Evolutionary conservation across 2,329 filamentous ascomycete genomes (phyloP), one percentile per base, ranked within the genome.

Genomic region (Ophiostoma sp.): DNA sequence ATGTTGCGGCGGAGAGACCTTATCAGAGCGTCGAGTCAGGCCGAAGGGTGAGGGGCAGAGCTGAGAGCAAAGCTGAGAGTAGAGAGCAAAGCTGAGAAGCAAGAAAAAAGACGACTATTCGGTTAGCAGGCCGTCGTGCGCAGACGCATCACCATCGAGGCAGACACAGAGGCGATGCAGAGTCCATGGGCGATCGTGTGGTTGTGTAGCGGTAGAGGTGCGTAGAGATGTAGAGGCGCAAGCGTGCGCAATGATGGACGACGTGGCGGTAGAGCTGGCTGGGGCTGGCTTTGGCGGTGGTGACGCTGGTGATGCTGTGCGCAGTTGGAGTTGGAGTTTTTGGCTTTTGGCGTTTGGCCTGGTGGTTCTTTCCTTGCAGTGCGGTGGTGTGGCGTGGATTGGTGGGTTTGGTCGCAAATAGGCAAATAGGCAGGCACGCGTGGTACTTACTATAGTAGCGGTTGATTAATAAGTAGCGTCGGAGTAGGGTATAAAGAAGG

Each of bases 121-220:
- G 65, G 69, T 72, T 69, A 72, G 71, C 48, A 64, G 20, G 64
- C 33, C 52, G 36, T 64, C 33, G 67, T 27, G 69, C 69, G 44
- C 36, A 39, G 67, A 52, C 52, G 67, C 54, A 65, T 39, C n/a
- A 36, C 17, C 23, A 41, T 41, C 62, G 31, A 36, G 6, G 48
- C 17, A 15, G 41, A 35, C 11, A n/a, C 7, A 27, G 20, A 39
- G 54, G 33, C 23, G 41, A 65, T n/a, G 3, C 35, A 23, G 62
- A 39, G 62, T 39, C 62, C 62, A 65, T 65, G 62, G 17, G 62
- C 17, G 35, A 39, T 23, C 8, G 62, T 13, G 57, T 23, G 15
- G 20, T 64, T 20, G 60, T 57, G 23, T 33, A 23, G 54, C 11
- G 57, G 27, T 20, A 17, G 27, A 27, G 57, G 5, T 27, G 27